Evolutionary conservation across 2,329 filamentous ascomycete species (phyloP), one percentile per base, ranked within the genome.

Genomic region (Ramularia collo-cygni): DNA sequence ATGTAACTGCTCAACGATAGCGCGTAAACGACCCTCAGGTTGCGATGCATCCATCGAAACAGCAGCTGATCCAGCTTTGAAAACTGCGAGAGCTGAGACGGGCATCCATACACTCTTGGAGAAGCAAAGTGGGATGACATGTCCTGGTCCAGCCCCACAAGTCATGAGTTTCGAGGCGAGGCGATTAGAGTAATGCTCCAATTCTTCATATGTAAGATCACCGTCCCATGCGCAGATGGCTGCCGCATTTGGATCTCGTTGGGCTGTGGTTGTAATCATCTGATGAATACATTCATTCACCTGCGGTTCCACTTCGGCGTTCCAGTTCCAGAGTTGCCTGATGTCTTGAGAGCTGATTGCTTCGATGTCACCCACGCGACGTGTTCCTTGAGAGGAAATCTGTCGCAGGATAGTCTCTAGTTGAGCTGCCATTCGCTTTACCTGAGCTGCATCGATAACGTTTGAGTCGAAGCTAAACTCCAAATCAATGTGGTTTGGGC

Each of bases 61-160:
- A 16, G 30, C 53, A n/a, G 47, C 47, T 9, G 42, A 48, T 14
- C 58, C 58, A 4, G 52, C 55, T 44, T 61, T 62, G 47, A 59
- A 53, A 5, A 44, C 42, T 16, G 45, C 56, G 31, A 53, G 43
- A 16, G 53, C 47, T 13, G 48, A 52, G 17, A 57, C 49, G 14
- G 47, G 46, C 15, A 47, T 50, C 52, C 51, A 59, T 36, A 37
- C 31, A 10, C 55, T 57, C 37, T 59, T 59, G 33, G 56, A 54
- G 29, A 57, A 57, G 40, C 46, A 56, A 8, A 56, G 34, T 4
- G 54, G 50, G 4, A 58, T 37, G 10, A 55, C 33, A 24, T 6
- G 10, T 6, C 21, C 21, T 6, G 21, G 21, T 6, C 21, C 21
- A 10, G 21, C 21, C 6, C 21, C 21, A 6, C 6, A 10, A 6